Conservation (phyloP, 192 early-diverging fungal species). For the Dimargaris verticillata region DNA sequence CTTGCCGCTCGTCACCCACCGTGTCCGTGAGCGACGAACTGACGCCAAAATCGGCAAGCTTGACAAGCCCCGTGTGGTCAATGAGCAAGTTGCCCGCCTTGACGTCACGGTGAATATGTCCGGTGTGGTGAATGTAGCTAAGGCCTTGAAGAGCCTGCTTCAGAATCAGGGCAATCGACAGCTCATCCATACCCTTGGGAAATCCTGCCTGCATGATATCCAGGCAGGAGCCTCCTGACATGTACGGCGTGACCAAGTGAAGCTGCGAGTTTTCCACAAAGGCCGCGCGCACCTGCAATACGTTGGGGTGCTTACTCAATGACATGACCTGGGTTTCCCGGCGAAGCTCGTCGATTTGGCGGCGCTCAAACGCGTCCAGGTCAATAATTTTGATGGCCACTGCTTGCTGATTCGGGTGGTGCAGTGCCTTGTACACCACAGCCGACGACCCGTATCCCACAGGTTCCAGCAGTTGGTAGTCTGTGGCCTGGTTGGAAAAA, state of each 20-base stretch:
- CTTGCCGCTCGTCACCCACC: slow-evolving; percentile 32
- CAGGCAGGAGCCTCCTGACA: slow-evolving; percentile 60
- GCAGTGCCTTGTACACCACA: slow-evolving; percentile 61
- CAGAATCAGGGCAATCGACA: slow-evolving; percentile 58
- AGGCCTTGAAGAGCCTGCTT: slow-evolving; percentile 55
- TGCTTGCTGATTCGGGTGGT: slow-evolving; percentile 45
- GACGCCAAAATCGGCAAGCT: slow-evolving; percentile 54
- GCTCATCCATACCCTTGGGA: slow-evolving; percentile 69
- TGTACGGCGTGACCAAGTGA: slow-evolving; percentile 74
- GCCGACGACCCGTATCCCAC: slow-evolving; percentile 78
- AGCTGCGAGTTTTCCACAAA: slow-evolving; percentile 67
- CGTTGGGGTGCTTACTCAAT: slow-evolving; percentile 70
- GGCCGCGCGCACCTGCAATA: slow-evolving; percentile 65
- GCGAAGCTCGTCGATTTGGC: slow-evolving; percentile 82
- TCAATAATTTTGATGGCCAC: slow-evolving; percentile 78
- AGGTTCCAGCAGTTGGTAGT: background rate
- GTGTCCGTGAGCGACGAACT: slow-evolving; percentile 46
- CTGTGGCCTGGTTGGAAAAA: background rate
- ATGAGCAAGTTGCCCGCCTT: slow-evolving; percentile 55
- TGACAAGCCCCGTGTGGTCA: slow-evolving; percentile 43
- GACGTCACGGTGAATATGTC: slow-evolving; percentile 55
- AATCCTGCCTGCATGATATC: slow-evolving; percentile 82
- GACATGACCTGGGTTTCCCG: slow-evolving; percentile 77
- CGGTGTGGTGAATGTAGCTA: slow-evolving; percentile 44
- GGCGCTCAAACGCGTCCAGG: slow-evolving; percentile 76